A percentile compares a stretch with the other conserved stretches of the same genome.
Conservation (phyloP, 148 eudicot genomes). For the Rhododendron ovatum region DNA sequence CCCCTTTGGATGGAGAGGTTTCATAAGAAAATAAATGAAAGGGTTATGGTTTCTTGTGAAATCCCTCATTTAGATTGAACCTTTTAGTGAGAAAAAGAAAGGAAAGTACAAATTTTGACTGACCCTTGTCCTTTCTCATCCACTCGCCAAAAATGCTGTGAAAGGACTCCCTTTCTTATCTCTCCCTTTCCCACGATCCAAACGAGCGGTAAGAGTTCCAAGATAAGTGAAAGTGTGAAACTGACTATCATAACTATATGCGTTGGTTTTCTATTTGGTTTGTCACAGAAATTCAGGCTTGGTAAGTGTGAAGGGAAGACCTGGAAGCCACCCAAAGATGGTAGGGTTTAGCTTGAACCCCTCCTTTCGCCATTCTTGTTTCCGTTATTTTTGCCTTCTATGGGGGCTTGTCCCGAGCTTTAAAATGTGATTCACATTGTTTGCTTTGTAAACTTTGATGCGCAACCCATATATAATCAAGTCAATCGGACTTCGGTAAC, state of each 20-base stretch:
- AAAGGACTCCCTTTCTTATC: no score
- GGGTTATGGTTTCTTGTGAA: no score
- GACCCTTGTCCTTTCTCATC: no score
- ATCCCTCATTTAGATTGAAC: no score
- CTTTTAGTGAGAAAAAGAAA: no score
- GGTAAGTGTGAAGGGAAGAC: background rate
- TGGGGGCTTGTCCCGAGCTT: background rate
- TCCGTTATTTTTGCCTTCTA: background rate
- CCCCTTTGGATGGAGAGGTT: no score
- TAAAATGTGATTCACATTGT: no score
- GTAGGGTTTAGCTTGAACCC: background rate
- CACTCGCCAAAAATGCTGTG: no score
- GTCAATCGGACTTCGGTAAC: background rate
- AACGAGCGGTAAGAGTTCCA: background rate
- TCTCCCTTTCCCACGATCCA: no score
- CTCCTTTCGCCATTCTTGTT: background rate
- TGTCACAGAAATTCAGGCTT: conserved; percentile 7
- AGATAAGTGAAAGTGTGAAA: background rate
- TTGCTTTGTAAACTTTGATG: no score
- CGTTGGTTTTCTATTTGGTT: background rate
- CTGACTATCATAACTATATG: background rate
- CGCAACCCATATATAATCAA: background rate
- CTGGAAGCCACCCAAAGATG: background rate
- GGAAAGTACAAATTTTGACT: no score
- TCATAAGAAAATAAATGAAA: no score